These are phyloP conservation scores for Fraxinus baroniana DNA, from an alignment of 305 asterid species.

Conservation along the genomic window DNA sequence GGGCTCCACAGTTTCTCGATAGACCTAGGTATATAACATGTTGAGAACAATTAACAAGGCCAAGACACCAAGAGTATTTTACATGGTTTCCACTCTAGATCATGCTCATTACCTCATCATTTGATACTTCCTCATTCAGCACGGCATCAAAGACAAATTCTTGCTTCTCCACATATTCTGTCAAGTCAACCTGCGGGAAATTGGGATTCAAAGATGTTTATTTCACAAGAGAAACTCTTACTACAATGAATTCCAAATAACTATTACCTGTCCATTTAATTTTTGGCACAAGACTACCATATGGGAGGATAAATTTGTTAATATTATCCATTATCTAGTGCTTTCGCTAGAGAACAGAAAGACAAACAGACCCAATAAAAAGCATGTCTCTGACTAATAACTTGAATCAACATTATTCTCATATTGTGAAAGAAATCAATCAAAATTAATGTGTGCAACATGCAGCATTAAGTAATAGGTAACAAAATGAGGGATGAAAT, in stretches of 20 bases:
- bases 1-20: slow-evolving; percentile 95
- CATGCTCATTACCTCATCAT: slow-evolving; percentile 63
- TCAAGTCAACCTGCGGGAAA: slow-evolving; percentile 73
- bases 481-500: neutral
- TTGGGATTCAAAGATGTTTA: slow-evolving; percentile 20
- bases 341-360: slow-evolving; percentile 1
- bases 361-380: neutral
- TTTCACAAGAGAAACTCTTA: neutral
- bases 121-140: slow-evolving; percentile 91
- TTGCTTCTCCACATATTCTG: slow-evolving; percentile 91
- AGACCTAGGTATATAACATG: slow-evolving; percentile 50
- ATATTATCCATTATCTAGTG: slow-evolving; percentile 6
- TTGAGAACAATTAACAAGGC: neutral
- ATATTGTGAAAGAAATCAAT: neutral
- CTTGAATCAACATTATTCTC: neutral
- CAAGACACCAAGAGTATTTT: neutral
- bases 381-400: slow-evolving; percentile 1
- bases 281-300: neutral
- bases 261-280: neutral
- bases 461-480: neutral
- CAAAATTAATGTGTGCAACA: neutral
- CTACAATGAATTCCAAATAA: slow-evolving; percentile 5
- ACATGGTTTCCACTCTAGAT: slow-evolving; percentile 3
- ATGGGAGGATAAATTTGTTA: neutral
- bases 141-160: slow-evolving; percentile 99